Evolutionary conservation across 2,329 filamentous ascomycete genomes (phyloP).

Genomic region (Ilyonectria destructans): DNA sequence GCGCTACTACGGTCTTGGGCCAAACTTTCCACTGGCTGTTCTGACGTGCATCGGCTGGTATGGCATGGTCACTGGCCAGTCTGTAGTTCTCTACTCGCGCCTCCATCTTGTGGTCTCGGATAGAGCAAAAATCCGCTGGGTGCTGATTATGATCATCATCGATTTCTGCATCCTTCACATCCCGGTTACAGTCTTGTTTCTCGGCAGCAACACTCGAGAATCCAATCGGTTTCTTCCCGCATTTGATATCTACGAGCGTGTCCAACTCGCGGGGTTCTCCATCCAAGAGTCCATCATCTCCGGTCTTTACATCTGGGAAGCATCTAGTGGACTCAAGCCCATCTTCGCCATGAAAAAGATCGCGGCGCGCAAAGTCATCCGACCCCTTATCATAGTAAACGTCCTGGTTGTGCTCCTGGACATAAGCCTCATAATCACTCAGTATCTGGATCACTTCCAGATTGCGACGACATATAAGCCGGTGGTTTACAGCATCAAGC

Average conservation of each 20-base stretch:
- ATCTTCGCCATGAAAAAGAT: conserved; percentile 1
- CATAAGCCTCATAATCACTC: conserved; percentile 5
- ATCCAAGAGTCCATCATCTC: conserved; percentile 4
- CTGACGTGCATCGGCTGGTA: conserved; percentile 6
- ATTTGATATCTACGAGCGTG: conserved; percentile 6
- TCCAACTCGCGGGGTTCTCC: conserved; percentile 8
- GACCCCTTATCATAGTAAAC: conserved; percentile 5
- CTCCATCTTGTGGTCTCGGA: background rate
- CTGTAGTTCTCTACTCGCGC: conserved; percentile 2
- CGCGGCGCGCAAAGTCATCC: conserved; percentile 1
- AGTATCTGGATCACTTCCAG: conserved; percentile 12
- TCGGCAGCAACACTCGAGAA: conserved; percentile 2
- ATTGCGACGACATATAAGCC: conserved; percentile 7
- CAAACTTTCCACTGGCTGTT: background rate
- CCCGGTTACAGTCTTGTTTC: background rate
- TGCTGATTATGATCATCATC: background rate
- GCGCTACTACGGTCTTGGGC: conserved; percentile 4
- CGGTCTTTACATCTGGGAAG: conserved; percentile 5
- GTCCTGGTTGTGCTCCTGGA: conserved; percentile 3
- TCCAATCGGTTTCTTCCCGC: conserved; percentile 1
- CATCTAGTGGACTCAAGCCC: background rate
- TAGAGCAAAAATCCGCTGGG: background rate
- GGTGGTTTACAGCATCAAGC: conserved; percentile 7
- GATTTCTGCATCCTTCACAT: conserved; percentile 2
- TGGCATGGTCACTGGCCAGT: conserved; percentile 7